These are phyloP conservation scores for Talaromyces pinophilus DNA, from an alignment of 2,329 filamentous ascomycete genomes.

Conservation along the genomic window DNA sequence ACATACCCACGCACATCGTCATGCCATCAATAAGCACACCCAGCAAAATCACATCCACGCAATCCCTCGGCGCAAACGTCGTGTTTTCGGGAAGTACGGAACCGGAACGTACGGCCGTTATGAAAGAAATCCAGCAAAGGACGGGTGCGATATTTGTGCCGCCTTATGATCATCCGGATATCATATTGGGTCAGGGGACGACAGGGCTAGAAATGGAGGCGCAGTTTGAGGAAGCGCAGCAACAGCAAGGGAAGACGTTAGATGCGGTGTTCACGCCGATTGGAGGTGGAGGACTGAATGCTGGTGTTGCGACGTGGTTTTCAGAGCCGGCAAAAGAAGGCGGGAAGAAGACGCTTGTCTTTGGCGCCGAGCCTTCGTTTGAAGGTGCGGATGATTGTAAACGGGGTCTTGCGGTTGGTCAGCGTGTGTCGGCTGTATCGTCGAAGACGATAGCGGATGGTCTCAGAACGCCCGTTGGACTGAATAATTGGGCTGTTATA, in stretches of 20 bases:
- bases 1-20: constrained; percentile 80
- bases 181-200: constrained; percentile 93
- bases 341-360: constrained; percentile 69
- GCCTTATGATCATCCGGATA: constrained; percentile 89
- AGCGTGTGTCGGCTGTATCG: constrained; percentile 67
- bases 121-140: constrained; percentile 65
- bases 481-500: constrained; percentile 75
- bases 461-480: constrained; percentile 77
- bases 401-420: constrained; percentile 65
- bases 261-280: constrained; percentile 79
- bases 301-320: constrained; percentile 73
- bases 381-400: constrained; percentile 82
- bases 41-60: constrained; percentile 84
- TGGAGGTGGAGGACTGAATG: constrained; percentile 85
- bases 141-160: constrained; percentile 80
- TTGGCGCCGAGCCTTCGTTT: constrained; percentile 81
- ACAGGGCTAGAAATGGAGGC: constrained; percentile 76
- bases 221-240: constrained; percentile 61
- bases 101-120: constrained; percentile 76
- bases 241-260: constrained; percentile 37
- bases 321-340: constrained; percentile 46
- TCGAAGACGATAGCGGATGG: constrained; percentile 87
- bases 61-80: constrained; percentile 73
- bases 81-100: constrained; percentile 80
- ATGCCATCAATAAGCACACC: constrained; percentile 86